phyloP scores from a whole-genome alignment of 2,329 filamentous ascomycete species.

The Juglanconis sp. region DNA sequence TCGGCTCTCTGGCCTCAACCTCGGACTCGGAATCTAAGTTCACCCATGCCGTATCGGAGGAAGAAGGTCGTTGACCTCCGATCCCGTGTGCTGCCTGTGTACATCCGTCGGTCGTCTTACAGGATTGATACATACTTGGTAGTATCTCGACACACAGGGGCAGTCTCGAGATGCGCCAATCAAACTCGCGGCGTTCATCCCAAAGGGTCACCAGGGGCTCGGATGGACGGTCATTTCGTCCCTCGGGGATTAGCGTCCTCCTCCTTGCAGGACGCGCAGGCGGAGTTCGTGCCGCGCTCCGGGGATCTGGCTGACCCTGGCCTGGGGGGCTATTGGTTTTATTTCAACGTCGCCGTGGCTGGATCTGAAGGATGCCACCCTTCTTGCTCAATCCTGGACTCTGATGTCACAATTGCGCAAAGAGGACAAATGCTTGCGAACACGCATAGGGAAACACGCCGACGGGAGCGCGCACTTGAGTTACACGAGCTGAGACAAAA shows the following conservation, averaged over 20 bases:
- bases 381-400: not conserved
- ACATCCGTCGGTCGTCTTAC: no score
- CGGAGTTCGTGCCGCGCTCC: not conserved
- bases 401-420: not conserved
- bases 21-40: no score
- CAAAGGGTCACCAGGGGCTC: no score
- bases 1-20: no score
- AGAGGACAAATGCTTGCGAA: not conserved
- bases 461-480: not conserved
- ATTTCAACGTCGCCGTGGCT: not conserved
- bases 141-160: no score
- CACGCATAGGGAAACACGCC: not conserved
- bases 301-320: not conserved
- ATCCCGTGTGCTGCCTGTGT: not conserved
- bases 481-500: slow-evolving; percentile 11
- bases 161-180: no score
- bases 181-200: no score
- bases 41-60: not conserved
- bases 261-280: no score
- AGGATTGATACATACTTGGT: no score
- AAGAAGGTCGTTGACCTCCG: not conserved
- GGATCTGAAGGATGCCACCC: not conserved
- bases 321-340: no score
- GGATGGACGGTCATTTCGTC: no score
- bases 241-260: no score